Conservation (phyloP, 805 yeast genomes). For the Ogataea trehaloabstinens region DNA sequence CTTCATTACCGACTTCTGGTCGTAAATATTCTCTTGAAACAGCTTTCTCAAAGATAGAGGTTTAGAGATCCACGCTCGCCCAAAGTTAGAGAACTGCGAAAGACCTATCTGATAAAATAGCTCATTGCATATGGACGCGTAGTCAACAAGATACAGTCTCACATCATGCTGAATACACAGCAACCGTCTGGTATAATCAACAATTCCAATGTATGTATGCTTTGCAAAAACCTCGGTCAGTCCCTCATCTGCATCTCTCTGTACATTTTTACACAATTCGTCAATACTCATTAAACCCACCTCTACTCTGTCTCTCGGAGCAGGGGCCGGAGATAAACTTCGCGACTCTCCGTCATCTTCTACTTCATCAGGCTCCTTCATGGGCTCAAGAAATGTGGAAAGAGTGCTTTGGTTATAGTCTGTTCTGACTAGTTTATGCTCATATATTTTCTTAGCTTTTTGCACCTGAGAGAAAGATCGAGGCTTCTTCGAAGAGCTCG, state of each 20-base stretch:
- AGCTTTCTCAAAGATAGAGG: constrained; percentile 36
- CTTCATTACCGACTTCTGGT: constrained; percentile 15
- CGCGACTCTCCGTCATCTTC: background rate
- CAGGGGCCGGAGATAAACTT: background rate
- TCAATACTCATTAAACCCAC: constrained; percentile 59
- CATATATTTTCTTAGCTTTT: constrained; percentile 43
- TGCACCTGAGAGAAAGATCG: constrained; percentile 6
- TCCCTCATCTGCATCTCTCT: constrained; percentile 42
- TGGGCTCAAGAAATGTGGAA: constrained; percentile 33
- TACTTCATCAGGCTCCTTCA: background rate
- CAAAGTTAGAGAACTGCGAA: constrained; percentile 79
- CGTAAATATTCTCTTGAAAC: constrained; percentile 35
- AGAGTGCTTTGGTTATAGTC: constrained; percentile 63
- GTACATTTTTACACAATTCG: constrained; percentile 52
- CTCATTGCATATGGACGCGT: constrained; percentile 63
- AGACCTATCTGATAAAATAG: constrained; percentile 81
- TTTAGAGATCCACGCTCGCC: constrained; percentile 44
- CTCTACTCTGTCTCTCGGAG: constrained; percentile 28
- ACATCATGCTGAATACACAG: constrained; percentile 86
- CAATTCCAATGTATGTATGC: constrained; percentile 76
- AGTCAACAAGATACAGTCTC: constrained; percentile 74
- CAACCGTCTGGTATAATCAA: constrained; percentile 66
- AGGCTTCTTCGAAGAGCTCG: constrained; percentile 4
- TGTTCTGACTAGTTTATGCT: constrained; percentile 67
- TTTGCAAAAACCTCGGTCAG: constrained; percentile 68